Conservation (phyloP, 2,329 filamentous ascomycete species). For the Aspergillus caelatus region DNA sequence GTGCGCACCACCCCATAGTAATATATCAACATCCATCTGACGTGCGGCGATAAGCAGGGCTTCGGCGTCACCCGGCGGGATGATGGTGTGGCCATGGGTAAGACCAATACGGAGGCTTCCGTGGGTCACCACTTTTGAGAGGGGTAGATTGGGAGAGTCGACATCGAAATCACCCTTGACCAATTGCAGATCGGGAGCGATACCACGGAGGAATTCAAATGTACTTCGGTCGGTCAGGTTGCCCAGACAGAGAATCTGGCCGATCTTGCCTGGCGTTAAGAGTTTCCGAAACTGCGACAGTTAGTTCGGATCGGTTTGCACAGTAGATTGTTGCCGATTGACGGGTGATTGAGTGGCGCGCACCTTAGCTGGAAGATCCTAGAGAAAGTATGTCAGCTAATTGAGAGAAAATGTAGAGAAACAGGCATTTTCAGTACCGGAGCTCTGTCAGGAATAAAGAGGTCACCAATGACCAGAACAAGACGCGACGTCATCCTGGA, state of each 20-base stretch:
- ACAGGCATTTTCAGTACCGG: slow-evolving; percentile 55
- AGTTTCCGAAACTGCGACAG: slow-evolving; percentile 75
- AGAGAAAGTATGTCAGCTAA: slow-evolving; percentile 20
- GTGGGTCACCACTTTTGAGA: slow-evolving; percentile 72
- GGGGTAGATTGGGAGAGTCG: slow-evolving; percentile 65
- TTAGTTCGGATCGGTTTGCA: slow-evolving; percentile 16
- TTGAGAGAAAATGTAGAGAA: slow-evolving; percentile 20
- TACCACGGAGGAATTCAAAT: slow-evolving; percentile 77
- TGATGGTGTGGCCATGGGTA: slow-evolving; percentile 72
- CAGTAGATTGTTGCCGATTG: slow-evolving; percentile 1
- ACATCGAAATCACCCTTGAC: slow-evolving; percentile 73
- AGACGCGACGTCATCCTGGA: slow-evolving; percentile 75
- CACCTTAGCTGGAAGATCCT: slow-evolving; percentile 88
- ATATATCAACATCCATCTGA: slow-evolving; percentile 71
- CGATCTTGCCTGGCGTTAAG: slow-evolving; percentile 79
- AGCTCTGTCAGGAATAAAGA: slow-evolving; percentile 90
- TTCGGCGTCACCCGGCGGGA: slow-evolving; percentile 67
- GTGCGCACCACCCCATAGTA: slow-evolving; percentile 71
- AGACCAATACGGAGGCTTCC: slow-evolving; percentile 69
- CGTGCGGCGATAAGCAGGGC: slow-evolving; percentile 67
- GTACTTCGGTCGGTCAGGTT: slow-evolving; percentile 79
- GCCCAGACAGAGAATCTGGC: slow-evolving; percentile 77
- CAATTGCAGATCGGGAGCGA: slow-evolving; percentile 71
- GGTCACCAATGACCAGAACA: slow-evolving; percentile 87
- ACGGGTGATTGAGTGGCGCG: slow-evolving; percentile 13